Percentiles rank a stretch among this genome's conserved stretches.
phyloP scores from a whole-genome alignment of 2,329 filamentous ascomycete genomes.

The Trichophaea hybrida region DNA sequence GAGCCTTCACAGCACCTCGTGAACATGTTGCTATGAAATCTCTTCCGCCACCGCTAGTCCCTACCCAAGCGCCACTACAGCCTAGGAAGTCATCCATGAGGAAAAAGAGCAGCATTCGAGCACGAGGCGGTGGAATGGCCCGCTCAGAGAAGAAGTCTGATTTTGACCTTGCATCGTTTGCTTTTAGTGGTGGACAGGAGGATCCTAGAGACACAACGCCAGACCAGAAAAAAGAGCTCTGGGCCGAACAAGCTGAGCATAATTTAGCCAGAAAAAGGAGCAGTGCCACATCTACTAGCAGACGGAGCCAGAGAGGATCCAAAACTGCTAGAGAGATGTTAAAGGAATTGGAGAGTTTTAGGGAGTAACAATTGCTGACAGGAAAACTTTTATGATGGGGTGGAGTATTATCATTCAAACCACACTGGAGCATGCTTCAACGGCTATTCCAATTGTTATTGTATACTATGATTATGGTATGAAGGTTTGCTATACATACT shows the following conservation, averaged over 20 bases:
- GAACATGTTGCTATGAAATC: background rate
- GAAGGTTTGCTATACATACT: no score
- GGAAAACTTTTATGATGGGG: no score
- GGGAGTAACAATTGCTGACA: background rate
- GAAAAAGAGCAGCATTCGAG: background rate
- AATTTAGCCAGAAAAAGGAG: background rate
- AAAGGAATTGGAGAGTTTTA: constrained; percentile 1
- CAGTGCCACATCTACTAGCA: background rate
- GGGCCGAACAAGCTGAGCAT: background rate
- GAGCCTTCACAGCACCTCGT: constrained; percentile 13
- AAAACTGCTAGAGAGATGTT: background rate
- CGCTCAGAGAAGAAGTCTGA: background rate
- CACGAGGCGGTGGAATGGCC: background rate
- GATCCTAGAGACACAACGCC: background rate
- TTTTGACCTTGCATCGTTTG: background rate
- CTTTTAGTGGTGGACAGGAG: background rate
- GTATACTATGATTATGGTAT: no score
- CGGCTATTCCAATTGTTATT: no score
- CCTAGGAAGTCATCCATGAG: background rate
- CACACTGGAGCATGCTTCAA: no score
- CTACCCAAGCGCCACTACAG: constrained; percentile 1
- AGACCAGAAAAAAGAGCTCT: background rate
- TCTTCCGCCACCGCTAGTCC: background rate
- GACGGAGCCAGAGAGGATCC: background rate
- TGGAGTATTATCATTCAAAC: no score